Evolutionary conservation across 148 eudicot species (phyloP), one percentile per base, ranked within the genome.

Genomic region (Vaccinium corymbosum): DNA sequence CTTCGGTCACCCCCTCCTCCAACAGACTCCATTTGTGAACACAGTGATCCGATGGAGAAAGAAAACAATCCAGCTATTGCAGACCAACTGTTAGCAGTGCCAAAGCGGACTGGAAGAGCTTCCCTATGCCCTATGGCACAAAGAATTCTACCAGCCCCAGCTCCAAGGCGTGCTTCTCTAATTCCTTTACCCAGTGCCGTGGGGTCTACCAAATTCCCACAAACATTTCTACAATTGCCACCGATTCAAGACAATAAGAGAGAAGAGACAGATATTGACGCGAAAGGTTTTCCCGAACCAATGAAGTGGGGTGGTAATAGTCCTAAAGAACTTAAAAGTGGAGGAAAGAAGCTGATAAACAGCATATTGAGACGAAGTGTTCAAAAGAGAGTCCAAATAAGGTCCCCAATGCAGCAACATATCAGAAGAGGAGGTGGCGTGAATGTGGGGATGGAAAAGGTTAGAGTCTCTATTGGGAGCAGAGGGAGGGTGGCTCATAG

Each of bases 391-490:
- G 81, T 76, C 35, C 86, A 84, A 50, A 83, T 82, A 75, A 93
- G 93, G 89, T 91, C 94, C 25, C 98, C 95, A 49, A 84, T 88
- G 89, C 94, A 92, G 79, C 94, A 91, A 64, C 88, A 89, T 2
- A 82, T 81, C 11, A 89, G 89, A 82, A 91, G 88, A 89, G 91
- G 93, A 20, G 95, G 94, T 38, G 95, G 95, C 16, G 88, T 91
- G 10, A 92, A 87, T 85, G 93, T 93, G 20, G 97, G 93, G 12
- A 86, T 85, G 89, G 98, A 96, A 75, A 94, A 93, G 88, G 91
- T 93, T 46, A 88, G 98, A 84, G 91, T 94, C n/a, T 96, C 98
- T 0, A 93, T 96, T 76, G 95, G 95, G 20, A 85, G 90, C 59
- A 89, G 98, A 62, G 95, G 94, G 73, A 92, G 89, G 85, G 74